These are phyloP conservation scores for Elsinoe arachidis DNA, from an alignment of 2,329 filamentous ascomycete species.

Conservation along the genomic window DNA sequence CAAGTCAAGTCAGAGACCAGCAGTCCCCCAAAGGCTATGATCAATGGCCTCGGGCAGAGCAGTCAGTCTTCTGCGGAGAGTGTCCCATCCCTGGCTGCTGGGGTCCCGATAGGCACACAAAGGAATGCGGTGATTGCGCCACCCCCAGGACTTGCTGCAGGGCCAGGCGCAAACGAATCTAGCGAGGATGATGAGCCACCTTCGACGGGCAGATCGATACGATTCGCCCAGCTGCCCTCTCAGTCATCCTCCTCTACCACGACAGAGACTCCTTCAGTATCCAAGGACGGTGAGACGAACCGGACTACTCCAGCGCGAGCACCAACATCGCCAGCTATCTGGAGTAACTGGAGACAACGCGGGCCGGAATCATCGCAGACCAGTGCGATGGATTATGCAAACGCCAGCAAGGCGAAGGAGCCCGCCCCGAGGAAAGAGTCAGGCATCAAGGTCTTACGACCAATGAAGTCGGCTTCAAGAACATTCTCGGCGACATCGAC, in stretches of 20 bases:
- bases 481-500: constrained; percentile 35
- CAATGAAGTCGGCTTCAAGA: constrained; percentile 56
- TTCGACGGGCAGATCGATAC: constrained; percentile 13
- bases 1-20: background rate
- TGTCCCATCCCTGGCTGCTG: constrained; percentile 2
- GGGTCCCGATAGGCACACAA: background rate
- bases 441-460: constrained; percentile 85
- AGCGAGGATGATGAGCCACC: constrained; percentile 10
- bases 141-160: constrained; percentile 2
- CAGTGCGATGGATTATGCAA: constrained; percentile 43
- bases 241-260: constrained; percentile 6
- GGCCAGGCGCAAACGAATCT: constrained; percentile 18
- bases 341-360: constrained; percentile 42
- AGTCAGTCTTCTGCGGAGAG: constrained; percentile 8
- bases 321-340: constrained; percentile 35
- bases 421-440: constrained; percentile 61
- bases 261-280: background rate
- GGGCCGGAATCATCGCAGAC: constrained; percentile 22
- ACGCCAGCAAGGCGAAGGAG: constrained; percentile 47
- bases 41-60: constrained; percentile 27
- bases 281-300: background rate
- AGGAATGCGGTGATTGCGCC: constrained; percentile 18
- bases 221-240: constrained; percentile 16
- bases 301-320: constrained; percentile 15
- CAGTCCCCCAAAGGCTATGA: constrained; percentile 17